A percentile compares a stretch with the other conserved stretches of the same genome.
Evolutionary conservation across 1,284 basidiomycete species (phyloP).

Genomic region (Ustilago nuda): DNA sequence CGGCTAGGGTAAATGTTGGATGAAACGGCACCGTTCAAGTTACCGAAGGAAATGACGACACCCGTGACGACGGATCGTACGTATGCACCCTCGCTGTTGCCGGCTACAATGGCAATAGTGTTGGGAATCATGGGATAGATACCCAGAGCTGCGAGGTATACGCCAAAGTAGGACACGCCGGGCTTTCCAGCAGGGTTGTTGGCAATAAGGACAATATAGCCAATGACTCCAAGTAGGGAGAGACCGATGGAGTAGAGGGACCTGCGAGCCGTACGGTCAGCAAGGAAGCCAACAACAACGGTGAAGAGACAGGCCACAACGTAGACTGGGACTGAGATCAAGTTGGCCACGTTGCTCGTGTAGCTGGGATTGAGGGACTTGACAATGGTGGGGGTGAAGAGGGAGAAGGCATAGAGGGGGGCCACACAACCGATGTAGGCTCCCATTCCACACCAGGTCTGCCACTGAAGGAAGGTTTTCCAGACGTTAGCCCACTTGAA

Average conservation of each 20-base stretch:
- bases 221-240: constrained; percentile 71
- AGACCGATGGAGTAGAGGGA: constrained; percentile 74
- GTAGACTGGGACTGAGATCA: constrained; percentile 60
- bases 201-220: constrained; percentile 78
- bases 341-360: constrained; percentile 54
- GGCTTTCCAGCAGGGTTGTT: constrained; percentile 71
- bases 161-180: constrained; percentile 77
- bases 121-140: constrained; percentile 80
- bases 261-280: constrained; percentile 75
- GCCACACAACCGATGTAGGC: constrained; percentile 44
- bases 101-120: constrained; percentile 78
- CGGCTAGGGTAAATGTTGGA: constrained; percentile 78
- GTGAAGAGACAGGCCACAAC: constrained; percentile 75
- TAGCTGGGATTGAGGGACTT: constrained; percentile 29
- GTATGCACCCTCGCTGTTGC: constrained; percentile 80
- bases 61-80: constrained; percentile 80
- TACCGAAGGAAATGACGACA: constrained; percentile 64
- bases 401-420: constrained; percentile 78
- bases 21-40: constrained; percentile 74
- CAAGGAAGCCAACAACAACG: constrained; percentile 75
- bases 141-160: constrained; percentile 73
- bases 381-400: constrained; percentile 75
- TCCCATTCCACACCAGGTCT: constrained; percentile 77
- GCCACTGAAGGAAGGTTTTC: constrained; percentile 78
- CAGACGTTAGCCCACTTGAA: constrained; percentile 76